These are phyloP conservation scores for Triticum dicoccoides DNA, from an alignment of 176 grass and related monocot species.

Conservation along the genomic window DNA sequence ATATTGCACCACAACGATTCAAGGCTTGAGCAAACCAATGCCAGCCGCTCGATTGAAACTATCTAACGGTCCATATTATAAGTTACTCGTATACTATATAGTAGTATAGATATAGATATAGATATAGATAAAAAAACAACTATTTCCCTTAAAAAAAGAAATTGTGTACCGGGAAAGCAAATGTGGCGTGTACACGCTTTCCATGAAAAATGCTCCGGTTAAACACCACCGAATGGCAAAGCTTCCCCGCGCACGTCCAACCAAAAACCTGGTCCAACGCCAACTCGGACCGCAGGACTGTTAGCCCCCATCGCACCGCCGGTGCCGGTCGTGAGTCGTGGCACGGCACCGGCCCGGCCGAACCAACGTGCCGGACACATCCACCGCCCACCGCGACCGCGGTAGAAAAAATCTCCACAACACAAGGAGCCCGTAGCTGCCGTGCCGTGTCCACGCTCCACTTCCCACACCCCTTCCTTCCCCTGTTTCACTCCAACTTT, in stretches of 20 bases:
- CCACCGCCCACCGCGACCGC: not conserved
- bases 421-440: conserved; percentile 1
- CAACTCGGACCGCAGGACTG: not conserved
- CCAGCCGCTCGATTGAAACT: too few relatives aligned
- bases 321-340: not conserved
- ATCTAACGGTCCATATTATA: too few relatives aligned
- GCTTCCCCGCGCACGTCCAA: not conserved
- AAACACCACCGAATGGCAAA: not conserved
- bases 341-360: not conserved
- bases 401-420: conserved; percentile 40
- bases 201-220: not conserved
- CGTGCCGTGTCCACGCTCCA: conserved; percentile 33
- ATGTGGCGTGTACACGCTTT: not conserved
- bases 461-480: not conserved
- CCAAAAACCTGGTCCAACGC: not conserved
- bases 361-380: conserved; percentile 23
- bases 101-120: too few relatives aligned
- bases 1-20: too few relatives aligned
- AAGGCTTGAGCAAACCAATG: too few relatives aligned
- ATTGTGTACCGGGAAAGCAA: not conserved
- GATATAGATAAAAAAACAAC: too few relatives aligned
- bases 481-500: not conserved
- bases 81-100: too few relatives aligned
- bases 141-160: too few relatives aligned
- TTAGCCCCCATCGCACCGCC: not conserved